These are phyloP conservation scores for Oryza meridionalis DNA, from an alignment of 176 grass and related monocot genomes.

Conservation along the genomic window DNA sequence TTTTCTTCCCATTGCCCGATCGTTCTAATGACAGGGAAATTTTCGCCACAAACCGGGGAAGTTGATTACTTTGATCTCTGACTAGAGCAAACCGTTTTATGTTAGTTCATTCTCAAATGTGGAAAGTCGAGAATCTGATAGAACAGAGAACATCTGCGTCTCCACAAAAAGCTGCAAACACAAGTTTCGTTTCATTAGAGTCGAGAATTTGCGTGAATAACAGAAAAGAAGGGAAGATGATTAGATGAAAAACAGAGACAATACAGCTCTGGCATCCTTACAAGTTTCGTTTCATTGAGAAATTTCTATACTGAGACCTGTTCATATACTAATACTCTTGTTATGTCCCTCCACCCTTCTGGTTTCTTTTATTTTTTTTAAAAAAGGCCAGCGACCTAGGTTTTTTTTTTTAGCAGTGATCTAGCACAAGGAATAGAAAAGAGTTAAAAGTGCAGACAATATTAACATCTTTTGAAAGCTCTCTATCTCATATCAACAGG, in stretches of 20 bases:
- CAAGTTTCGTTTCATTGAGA: neutral
- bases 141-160: constrained; percentile 82
- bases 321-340: neutral
- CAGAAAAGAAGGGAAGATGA: neutral
- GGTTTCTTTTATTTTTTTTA: neutral
- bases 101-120: constrained; percentile 62
- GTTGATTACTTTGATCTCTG: constrained; percentile 8
- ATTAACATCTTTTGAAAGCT: neutral
- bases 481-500: neutral
- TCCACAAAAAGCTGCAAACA: constrained; percentile 75
- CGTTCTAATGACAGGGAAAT: constrained; percentile 11
- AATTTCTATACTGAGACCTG: neutral
- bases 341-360: neutral
- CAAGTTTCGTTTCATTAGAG: too few species aligned
- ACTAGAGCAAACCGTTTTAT: constrained; percentile 18
- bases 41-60: neutral
- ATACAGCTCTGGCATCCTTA: constrained; percentile 6
- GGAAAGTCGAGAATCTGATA: constrained; percentile 71
- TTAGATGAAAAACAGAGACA: neutral
- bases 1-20: neutral
- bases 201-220: constrained; percentile 1
- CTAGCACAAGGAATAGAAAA: neutral
- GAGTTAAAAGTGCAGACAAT: neutral
- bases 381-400: neutral
- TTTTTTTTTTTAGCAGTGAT: neutral